These are phyloP conservation scores for Nissolia schottii DNA, from an alignment of 306 rosid species.

Conservation along the genomic window DNA sequence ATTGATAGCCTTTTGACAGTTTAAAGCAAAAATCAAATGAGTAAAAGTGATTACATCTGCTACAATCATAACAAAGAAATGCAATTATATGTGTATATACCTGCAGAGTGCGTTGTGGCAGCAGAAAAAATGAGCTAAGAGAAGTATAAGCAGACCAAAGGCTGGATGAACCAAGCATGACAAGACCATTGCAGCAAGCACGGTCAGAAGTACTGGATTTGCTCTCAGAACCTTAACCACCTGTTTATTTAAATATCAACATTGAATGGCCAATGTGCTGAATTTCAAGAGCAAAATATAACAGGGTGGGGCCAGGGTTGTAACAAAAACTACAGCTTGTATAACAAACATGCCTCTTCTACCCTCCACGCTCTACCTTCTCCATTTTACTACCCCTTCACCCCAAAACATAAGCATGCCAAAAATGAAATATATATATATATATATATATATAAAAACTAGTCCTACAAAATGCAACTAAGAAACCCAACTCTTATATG, in stretches of 20 bases:
- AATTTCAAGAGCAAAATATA: slow-evolving; percentile 4
- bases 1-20: background rate
- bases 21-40: background rate
- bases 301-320: background rate
- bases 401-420: slow-evolving; percentile 2
- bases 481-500: slow-evolving; percentile 7
- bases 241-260: slow-evolving; percentile 41
- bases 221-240: slow-evolving; percentile 61
- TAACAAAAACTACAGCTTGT: background rate
- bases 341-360: slow-evolving; percentile 4
- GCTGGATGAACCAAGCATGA: slow-evolving; percentile 85
- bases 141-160: slow-evolving; percentile 64
- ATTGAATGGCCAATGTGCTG: slow-evolving; percentile 22
- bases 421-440: too few relatives aligned
- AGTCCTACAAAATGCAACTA: background rate
- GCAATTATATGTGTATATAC: slow-evolving; percentile 39
- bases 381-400: slow-evolving; percentile 1
- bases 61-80: background rate
- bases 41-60: background rate
- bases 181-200: slow-evolving; percentile 61
- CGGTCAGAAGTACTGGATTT: slow-evolving; percentile 56
- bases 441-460: background rate
- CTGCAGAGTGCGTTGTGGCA: slow-evolving; percentile 90
- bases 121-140: slow-evolving; percentile 64
- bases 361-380: slow-evolving; percentile 9